phyloP scores from a whole-genome alignment of 2,329 filamentous ascomycete genomes.

The Lasiodiplodia gonubiensis region DNA sequence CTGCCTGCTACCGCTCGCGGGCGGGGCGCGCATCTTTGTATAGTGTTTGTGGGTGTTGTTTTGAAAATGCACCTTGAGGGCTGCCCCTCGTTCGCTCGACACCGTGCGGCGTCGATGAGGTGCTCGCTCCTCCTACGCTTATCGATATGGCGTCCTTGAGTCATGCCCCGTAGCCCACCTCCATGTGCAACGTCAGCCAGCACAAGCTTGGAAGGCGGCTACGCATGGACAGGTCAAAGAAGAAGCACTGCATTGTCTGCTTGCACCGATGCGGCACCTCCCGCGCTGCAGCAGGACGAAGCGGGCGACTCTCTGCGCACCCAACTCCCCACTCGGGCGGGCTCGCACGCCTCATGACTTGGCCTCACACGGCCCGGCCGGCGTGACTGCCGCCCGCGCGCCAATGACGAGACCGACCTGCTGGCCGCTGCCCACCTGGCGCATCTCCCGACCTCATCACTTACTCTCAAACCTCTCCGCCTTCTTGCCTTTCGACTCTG shows the following conservation, averaged over 20 bases:
- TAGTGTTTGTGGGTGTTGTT: neutral
- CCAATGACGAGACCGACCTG: conserved; percentile 12
- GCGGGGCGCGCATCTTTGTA: neutral
- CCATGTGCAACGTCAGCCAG: neutral
- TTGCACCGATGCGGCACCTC: conserved; percentile 5
- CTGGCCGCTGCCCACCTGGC: neutral
- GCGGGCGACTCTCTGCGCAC: neutral
- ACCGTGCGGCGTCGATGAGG: conserved; percentile 7
- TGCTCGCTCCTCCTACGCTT: conserved; percentile 6
- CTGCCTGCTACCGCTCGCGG: neutral
- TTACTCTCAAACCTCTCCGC: neutral
- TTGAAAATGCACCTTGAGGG: conserved; percentile 22
- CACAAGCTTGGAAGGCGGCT: neutral
- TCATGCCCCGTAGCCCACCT: neutral
- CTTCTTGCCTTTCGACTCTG: neutral
- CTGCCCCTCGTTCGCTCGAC: neutral
- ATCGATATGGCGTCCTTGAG: conserved; percentile 12
- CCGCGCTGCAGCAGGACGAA: neutral
- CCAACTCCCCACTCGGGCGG: neutral
- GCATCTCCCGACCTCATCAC: conserved; percentile 12
- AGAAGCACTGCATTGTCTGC: conserved; percentile 10
- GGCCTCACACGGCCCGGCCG: conserved; percentile 13
- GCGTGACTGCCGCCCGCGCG: conserved; percentile 24
- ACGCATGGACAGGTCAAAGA: neutral
- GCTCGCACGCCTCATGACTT: conserved; percentile 27